A percentile compares a stretch with the other conserved stretches of the same genome.
Evolutionary conservation across 306 rosid genomes (phyloP).

Genomic region (Pterocarpus santalinus): DNA sequence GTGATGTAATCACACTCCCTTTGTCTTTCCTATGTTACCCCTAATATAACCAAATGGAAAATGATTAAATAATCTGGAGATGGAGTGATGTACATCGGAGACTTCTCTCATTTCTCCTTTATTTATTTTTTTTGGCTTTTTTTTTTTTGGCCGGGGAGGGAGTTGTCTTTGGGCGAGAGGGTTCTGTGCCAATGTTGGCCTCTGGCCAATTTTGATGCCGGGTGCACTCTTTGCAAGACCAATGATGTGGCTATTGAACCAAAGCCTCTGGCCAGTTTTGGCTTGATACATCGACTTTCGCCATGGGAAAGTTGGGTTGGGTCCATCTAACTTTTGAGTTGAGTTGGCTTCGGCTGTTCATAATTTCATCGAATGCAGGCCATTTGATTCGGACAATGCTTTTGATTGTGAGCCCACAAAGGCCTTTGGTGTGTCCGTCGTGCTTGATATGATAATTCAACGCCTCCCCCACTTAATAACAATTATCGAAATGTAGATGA

Average conservation of each 20-base stretch:
- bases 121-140: too few relatives aligned
- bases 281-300: too few relatives aligned
- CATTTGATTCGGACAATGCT: slow-evolving; percentile 28
- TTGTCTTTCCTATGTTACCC: background rate
- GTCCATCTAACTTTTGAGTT: background rate
- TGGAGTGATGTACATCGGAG: background rate
- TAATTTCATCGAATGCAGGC: slow-evolving; percentile 42
- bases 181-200: too few relatives aligned
- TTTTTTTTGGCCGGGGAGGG: too few relatives aligned
- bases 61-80: background rate
- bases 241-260: too few relatives aligned
- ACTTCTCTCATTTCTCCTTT: background rate
- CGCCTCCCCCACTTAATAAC: slow-evolving; percentile 24
- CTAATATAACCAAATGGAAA: background rate
- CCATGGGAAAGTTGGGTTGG: slow-evolving; percentile 12
- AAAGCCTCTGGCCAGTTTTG: too few relatives aligned
- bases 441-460: slow-evolving; percentile 44
- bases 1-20: too few relatives aligned
- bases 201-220: too few relatives aligned
- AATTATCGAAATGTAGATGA: background rate
- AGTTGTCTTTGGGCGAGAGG: too few relatives aligned
- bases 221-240: too few relatives aligned
- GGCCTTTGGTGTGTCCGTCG: slow-evolving; percentile 49
- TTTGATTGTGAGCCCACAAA: slow-evolving; percentile 47
- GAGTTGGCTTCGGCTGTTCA: slow-evolving; percentile 16